phyloP scores from a whole-genome alignment of 2,329 filamentous ascomycete species.

The Trichophyton rubrum region DNA sequence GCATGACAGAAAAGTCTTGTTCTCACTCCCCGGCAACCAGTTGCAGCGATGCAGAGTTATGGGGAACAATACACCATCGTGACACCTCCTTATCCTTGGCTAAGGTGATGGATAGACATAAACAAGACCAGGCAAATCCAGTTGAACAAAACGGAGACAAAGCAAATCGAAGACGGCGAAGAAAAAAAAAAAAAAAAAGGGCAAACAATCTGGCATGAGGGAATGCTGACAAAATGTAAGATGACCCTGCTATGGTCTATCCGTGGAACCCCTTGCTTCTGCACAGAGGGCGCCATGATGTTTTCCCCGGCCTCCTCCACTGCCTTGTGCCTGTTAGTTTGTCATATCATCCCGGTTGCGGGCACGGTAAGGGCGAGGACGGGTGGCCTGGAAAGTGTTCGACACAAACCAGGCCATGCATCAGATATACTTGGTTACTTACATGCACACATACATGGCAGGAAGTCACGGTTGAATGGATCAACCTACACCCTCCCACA shows the following conservation, averaged over 20 bases:
- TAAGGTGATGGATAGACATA: neutral
- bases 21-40: neutral
- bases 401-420: neutral
- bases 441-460: neutral
- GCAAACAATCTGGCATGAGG: neutral
- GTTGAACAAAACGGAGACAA: constrained; percentile 3
- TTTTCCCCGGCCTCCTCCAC: neutral
- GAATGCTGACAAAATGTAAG: constrained; percentile 60
- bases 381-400: neutral
- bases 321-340: neutral
- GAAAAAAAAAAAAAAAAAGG: neutral
- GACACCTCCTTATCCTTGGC: neutral
- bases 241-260: constrained; percentile 45
- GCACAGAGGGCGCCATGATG: constrained; percentile 38
- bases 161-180: neutral
- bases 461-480: neutral
- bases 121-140: neutral
- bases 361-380: neutral
- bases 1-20: neutral
- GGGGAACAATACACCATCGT: neutral
- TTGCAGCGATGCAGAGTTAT: neutral
- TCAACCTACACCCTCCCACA: neutral
- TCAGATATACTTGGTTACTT: too few species aligned
- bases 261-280: constrained; percentile 6
- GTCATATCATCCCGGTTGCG: neutral